Evolutionary conservation across 179 eudicot species (phyloP), one percentile per base, ranked within the genome.

Genomic region (Actinidia arguta): DNA sequence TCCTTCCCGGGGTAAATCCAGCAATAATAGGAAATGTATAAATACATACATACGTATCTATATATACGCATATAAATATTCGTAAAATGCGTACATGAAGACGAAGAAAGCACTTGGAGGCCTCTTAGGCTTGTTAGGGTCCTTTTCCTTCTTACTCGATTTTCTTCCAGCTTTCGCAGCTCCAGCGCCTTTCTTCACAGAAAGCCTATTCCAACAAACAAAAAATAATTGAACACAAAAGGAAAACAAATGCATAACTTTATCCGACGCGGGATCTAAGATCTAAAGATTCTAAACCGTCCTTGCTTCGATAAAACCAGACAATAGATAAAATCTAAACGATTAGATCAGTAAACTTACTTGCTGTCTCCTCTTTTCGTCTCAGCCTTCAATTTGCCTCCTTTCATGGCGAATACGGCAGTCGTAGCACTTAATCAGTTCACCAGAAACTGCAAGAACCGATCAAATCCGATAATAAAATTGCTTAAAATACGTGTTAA

Each of bases 51-150:
- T n/a, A n/a, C n/a, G n/a, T n/a, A n/a, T n/a, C n/a, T n/a, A n/a
- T n/a, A n/a, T n/a, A n/a, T n/a, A n/a, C n/a, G n/a, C n/a, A n/a
- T n/a, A n/a, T n/a, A n/a, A n/a, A n/a, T n/a, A n/a, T n/a, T n/a
- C n/a, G n/a, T n/a, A n/a, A n/a, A n/a, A n/a, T 54, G 62, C 86
- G 66, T 85, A 91, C 96, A 93, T 90, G 89, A 93, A 93, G 61
- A 93, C 92, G 63, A 93, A 93, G 89, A 93, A 92, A 68, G 97
- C 97, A 83, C 95, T 93, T 11, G 95, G 86, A 22, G 95, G 92
- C 88, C 94, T 89, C 92, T 93, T 93, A 39, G 96, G 96, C 92
- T 88, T 93, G 93, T 93, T 91, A 47, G 96, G 96, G 82, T 92
- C 97, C 94, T 93, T 92, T 3, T 56, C 91, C 20, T 91, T 82